Conservation (phyloP, 371 early-diverging fungal species). For the Mucor indicus region DNA sequence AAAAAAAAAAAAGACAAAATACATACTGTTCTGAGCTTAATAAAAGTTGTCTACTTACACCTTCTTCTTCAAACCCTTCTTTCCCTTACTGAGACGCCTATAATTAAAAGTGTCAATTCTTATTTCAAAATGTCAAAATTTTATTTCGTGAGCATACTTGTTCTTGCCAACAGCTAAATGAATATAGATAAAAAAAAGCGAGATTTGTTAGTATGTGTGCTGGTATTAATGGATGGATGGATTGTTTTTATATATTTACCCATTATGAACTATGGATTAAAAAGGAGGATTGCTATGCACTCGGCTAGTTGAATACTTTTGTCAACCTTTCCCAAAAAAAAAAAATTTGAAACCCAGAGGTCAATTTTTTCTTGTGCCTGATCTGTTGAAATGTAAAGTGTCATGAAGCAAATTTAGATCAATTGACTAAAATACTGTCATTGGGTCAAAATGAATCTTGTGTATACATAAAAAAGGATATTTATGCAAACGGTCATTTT, state of each 20-base stretch:
- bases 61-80: constrained; percentile 97
- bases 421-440: no score
- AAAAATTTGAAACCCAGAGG: no score
- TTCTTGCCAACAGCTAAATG: constrained; percentile 90
- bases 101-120: no score
- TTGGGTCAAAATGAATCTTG: no score
- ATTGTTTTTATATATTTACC: constrained; percentile 10
- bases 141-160: constrained; percentile 37
- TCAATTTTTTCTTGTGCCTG: no score
- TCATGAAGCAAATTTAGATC: no score
- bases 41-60: constrained; percentile 88
- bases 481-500: no score
- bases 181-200: background rate
- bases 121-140: no score
- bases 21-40: constrained; percentile 11
- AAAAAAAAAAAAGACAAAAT: constrained; percentile 60
- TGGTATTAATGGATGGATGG: constrained; percentile 11
- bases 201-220: background rate
- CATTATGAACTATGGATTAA: constrained; percentile 18
- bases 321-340: background rate
- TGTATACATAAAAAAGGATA: no score
- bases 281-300: constrained; percentile 13
- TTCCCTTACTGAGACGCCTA: constrained; percentile 88
- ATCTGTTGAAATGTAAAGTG: no score
- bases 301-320: background rate